Evolutionary conservation across 2,329 filamentous ascomycete genomes (phyloP), one percentile per base, ranked within the genome.

Genomic region (Pseudodiploospora longispora): DNA sequence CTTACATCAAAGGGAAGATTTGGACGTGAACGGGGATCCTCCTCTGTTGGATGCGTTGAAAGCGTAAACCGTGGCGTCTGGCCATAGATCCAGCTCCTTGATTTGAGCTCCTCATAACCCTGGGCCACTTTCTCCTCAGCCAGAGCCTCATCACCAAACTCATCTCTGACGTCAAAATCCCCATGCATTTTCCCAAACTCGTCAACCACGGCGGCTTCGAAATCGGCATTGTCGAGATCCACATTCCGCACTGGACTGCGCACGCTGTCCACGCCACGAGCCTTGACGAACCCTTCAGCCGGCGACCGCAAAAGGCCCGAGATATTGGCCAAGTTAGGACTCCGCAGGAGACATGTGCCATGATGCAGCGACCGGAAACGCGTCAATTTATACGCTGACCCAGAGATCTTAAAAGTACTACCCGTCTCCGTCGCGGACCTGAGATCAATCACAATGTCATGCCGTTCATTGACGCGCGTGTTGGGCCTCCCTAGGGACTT

Each of bases 371-470:
- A 84, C 37, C 91, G 76, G 40, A 79, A 69, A 27, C 86, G 75
- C 0, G 87, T 96, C 43, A 98, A 72, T 65, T 97, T 97, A 68
- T 95, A 98, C 8, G 93, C 93, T 1, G 89, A 96, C 1, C 93
- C 93, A 0, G 89, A 95, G 8, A 97, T 76, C 63, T 98, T 98
- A 59, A 83, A 78, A 2, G 75, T 72, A 35, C 50, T 36, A 7
- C 32, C 40, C 10, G 46, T 34, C 10, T 49, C 19, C 43, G 50
- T 47, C 9, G 46, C 46, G 1, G 50, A 36, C 5, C 54, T 53
- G 1, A 63, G 54, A 46, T 83, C 78, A 38, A 94, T 71, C 27
- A 97, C 88, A 55, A 98, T 96, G 60, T 98, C 93, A 61, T 98
- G 91, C 10, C 93, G 77, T 60, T 83, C 80, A 61, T 97, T 98